Percentiles rank a stretch among this genome's conserved stretches.
These are phyloP conservation scores for Monosporascus sp. DNA, from an alignment of 2,329 filamentous ascomycete species.

Conservation along the genomic window DNA sequence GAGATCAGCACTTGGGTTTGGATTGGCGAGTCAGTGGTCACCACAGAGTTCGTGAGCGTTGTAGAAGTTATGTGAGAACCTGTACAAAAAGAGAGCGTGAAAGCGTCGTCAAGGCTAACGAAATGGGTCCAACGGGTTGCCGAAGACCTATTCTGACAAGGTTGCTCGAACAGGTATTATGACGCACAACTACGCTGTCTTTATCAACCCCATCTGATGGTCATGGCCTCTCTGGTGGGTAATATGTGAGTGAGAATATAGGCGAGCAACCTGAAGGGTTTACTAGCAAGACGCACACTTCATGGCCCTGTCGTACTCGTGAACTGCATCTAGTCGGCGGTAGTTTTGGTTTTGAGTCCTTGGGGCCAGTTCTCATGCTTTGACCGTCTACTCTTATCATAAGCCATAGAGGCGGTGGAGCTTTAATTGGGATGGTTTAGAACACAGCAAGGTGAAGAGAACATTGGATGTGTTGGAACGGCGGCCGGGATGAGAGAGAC, in stretches of 20 bases:
- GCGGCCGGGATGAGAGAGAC: constrained; percentile 26
- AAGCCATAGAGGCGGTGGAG: constrained; percentile 21
- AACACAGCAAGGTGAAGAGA: constrained; percentile 1
- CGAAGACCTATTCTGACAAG: background rate
- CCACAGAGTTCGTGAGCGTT: constrained; percentile 17
- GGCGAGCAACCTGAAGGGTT: constrained; percentile 12
- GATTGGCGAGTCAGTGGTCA: constrained; percentile 30
- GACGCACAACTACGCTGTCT: background rate
- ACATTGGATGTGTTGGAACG: constrained; percentile 13
- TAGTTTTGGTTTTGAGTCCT: constrained; percentile 15
- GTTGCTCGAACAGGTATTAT: background rate
- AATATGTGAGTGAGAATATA: constrained; percentile 5
- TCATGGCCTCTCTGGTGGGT: background rate
- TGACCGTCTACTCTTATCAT: constrained; percentile 24
- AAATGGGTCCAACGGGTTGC: background rate
- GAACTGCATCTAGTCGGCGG: constrained; percentile 13
- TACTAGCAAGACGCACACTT: constrained; percentile 7
- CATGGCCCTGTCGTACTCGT: constrained; percentile 4
- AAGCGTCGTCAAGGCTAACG: background rate
- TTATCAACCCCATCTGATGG: background rate
- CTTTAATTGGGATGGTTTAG: constrained; percentile 20
- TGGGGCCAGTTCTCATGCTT: constrained; percentile 17
- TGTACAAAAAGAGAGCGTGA: constrained; percentile 9
- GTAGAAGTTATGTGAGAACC: constrained; percentile 12
- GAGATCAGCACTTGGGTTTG: constrained; percentile 25